These are phyloP conservation scores for Sugiyamaella lignohabitans DNA, from an alignment of 805 yeast species.

Conservation along the genomic window DNA sequence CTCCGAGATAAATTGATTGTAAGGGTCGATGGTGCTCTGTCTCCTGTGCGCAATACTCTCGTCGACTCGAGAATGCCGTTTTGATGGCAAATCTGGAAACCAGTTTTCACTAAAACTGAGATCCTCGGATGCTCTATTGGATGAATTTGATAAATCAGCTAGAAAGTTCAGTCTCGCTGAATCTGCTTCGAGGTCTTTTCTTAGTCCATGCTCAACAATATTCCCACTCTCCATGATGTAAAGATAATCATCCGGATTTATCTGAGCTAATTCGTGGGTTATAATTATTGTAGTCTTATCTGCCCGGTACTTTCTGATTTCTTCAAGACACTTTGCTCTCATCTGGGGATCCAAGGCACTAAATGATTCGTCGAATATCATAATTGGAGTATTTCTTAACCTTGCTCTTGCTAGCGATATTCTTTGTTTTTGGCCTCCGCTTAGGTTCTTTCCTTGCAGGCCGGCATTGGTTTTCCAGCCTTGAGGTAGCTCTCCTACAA, in stretches of 20 bases:
- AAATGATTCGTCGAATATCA: conserved; percentile 79
- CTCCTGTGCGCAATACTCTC: no score
- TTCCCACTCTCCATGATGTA: conserved; percentile 54
- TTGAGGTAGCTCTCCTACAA: conserved; percentile 44
- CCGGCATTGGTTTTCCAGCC: conserved; percentile 53
- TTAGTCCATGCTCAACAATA: conserved; percentile 29
- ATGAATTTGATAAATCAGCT: neutral
- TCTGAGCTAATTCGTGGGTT: conserved; percentile 67
- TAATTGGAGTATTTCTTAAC: conserved; percentile 62
- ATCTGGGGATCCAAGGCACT: conserved; percentile 66
- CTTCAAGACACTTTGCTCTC: conserved; percentile 41
- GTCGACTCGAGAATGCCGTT: neutral
- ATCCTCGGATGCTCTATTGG: neutral
- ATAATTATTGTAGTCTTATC: conserved; percentile 72
- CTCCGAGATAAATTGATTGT: no score
- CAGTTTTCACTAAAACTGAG: neutral
- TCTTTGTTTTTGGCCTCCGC: conserved; percentile 91
- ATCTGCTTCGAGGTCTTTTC: neutral
- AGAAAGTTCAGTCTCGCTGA: neutral
- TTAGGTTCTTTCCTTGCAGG: conserved; percentile 42
- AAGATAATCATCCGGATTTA: conserved; percentile 52
- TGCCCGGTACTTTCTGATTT: conserved; percentile 52
- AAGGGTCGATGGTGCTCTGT: no score
- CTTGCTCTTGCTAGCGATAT: conserved; percentile 80
- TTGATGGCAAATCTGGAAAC: neutral